Conservation (phyloP, 495 filamentous ascomycete genomes). For the Pseudevernia furfuracea region DNA sequence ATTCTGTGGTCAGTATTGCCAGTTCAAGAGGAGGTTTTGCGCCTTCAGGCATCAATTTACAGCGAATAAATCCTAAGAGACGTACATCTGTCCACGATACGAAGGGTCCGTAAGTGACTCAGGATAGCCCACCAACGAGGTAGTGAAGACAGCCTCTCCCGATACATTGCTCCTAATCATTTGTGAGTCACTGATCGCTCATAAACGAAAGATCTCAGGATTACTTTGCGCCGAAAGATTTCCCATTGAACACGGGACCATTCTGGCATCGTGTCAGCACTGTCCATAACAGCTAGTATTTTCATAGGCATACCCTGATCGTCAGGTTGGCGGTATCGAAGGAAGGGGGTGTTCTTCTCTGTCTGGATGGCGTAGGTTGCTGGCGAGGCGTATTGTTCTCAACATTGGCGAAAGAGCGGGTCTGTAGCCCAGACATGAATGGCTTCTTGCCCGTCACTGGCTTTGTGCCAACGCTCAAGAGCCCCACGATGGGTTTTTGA, state of each 20-base stretch:
- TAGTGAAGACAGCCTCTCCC: slow-evolving; percentile 88
- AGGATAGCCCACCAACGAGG: slow-evolving; percentile 79
- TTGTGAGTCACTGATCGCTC: slow-evolving; percentile 58
- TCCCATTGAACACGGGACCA: slow-evolving; percentile 88
- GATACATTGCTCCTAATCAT: slow-evolving; percentile 10
- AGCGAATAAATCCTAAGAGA: not conserved
- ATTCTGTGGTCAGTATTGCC: not conserved
- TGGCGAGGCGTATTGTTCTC: slow-evolving; percentile 55
- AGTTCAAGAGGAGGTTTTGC: not conserved
- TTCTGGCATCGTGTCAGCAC: slow-evolving; percentile 40
- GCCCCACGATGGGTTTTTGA: slow-evolving; percentile 46
- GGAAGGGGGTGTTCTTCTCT: slow-evolving; percentile 49
- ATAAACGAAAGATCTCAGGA: not conserved
- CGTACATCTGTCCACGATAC: slow-evolving; percentile 85
- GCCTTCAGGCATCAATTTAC: slow-evolving; percentile 33
- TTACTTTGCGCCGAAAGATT: slow-evolving; percentile 78
- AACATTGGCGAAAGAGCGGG: slow-evolving; percentile 62
- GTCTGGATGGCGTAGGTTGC: slow-evolving; percentile 34
- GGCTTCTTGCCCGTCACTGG: slow-evolving; percentile 27
- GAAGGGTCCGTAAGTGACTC: slow-evolving; percentile 98
- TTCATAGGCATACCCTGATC: slow-evolving; percentile 57
- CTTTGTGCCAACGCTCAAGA: slow-evolving; percentile 38
- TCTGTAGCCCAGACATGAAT: slow-evolving; percentile 35
- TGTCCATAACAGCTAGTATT: not conserved
- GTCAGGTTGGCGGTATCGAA: slow-evolving; percentile 86